A percentile compares a stretch with the other conserved stretches of the same genome.
These are phyloP conservation scores for Pseudodiploospora longispora DNA, from an alignment of 2,329 filamentous ascomycete species.

Conservation along the genomic window DNA sequence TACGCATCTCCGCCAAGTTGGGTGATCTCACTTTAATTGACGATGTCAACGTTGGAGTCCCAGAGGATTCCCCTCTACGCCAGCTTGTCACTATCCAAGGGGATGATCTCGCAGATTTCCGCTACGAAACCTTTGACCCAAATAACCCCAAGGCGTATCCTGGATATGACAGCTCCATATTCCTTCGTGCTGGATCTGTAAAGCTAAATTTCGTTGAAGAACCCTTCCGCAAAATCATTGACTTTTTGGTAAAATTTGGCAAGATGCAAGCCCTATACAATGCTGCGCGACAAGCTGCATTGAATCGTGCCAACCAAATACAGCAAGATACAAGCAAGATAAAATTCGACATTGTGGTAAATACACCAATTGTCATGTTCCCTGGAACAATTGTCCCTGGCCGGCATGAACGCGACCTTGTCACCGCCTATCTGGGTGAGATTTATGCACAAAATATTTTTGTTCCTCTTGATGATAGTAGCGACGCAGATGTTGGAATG, in stretches of 20 bases:
- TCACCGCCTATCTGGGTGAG: conserved; percentile 92
- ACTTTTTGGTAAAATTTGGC: conserved; percentile 96
- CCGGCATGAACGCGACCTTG: conserved; percentile 63
- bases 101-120: conserved; percentile 91
- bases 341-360: conserved; percentile 88
- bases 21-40: conserved; percentile 86
- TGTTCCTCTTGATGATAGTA: conserved; percentile 69
- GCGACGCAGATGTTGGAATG: conserved; percentile 69
- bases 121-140: conserved; percentile 89
- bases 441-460: conserved; percentile 97
- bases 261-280: conserved; percentile 99
- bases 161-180: conserved; percentile 89
- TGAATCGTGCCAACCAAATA: conserved; percentile 85
- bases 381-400: conserved; percentile 68
- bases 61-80: conserved; percentile 70
- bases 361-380: conserved; percentile 94
- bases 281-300: conserved; percentile 86
- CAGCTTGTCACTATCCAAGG: conserved; percentile 92
- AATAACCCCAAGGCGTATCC: conserved; percentile 66
- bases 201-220: conserved; percentile 97
- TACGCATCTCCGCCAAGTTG: conserved; percentile 79
- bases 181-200: conserved; percentile 83
- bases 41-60: conserved; percentile 85
- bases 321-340: conserved; percentile 85
- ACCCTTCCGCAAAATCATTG: conserved; percentile 95